Conservation (phyloP, 208 protist species). For the Leishmania braziliensis region DNA sequence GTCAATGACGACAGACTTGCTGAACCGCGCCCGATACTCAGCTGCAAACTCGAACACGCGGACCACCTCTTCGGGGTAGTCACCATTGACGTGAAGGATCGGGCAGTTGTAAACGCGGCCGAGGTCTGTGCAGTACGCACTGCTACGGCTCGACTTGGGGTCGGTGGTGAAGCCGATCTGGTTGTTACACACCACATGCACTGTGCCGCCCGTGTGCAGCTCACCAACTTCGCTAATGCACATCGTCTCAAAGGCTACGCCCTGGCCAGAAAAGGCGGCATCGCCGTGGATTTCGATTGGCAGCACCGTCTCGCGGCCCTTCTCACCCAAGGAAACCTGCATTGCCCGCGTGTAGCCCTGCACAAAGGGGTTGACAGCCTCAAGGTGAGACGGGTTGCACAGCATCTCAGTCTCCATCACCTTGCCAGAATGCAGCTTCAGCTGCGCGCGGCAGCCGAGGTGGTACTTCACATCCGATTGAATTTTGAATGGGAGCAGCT, state of each 20-base stretch:
- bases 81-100: conserved; percentile 98
- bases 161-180: conserved; percentile 99
- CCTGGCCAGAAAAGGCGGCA: conserved; percentile 98
- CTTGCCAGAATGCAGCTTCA: conserved; percentile 74
- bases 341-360: conserved; percentile 97
- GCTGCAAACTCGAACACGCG: conserved; percentile 92
- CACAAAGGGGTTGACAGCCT: conserved; percentile 99
- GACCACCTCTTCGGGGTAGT: conserved; percentile 95
- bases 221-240: conserved; percentile 92
- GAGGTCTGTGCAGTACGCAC: conserved; percentile 97
- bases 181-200: conserved; percentile 99
- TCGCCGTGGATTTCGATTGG: conserved; percentile 98
- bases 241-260: conserved; percentile 98
- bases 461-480: conserved; percentile 99
- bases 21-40: conserved; percentile 93
- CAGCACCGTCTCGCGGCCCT: conserved; percentile 68
- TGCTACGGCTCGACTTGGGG: conserved; percentile 94
- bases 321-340: conserved; percentile 79
- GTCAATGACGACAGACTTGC: conserved; percentile 96
- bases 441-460: conserved; percentile 88
- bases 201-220: conserved; percentile 96
- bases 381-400: conserved; percentile 98
- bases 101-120: conserved; percentile 95
- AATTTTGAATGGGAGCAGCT: conserved; percentile 91
- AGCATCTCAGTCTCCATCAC: conserved; percentile 95